Base-by-base conservation (phyloP, 768 basidiomycete species). In the Rossbeevera mucosa region DNA sequence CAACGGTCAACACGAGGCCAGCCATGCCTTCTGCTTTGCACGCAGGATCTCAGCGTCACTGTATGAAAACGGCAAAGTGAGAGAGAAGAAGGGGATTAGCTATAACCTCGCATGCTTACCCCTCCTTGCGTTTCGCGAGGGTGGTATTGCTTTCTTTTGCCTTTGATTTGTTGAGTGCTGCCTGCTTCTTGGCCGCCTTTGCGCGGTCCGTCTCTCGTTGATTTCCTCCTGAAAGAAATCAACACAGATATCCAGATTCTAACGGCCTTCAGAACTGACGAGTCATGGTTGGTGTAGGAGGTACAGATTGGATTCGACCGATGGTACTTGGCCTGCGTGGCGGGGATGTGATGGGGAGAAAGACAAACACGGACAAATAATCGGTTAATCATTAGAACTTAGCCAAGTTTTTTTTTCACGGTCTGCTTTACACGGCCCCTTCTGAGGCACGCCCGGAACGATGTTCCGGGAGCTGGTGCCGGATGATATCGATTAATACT, bases 21-120 rank as follows among this genome's bases (percentile, higher is more conserved):
- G 21, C 14, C 74, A 38, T 71, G 83, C 88, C 84, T 85, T 88
- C 67, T 91, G 88, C 67, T 91, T 91, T 55, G 82, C 81, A 51
- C 85, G 78, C 54, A 91, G 67, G 42, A 80, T 79, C 60, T 85
- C 85, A 40, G 89, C 88, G 68, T 91, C 88, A 52, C 89, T 91
- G 63, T 45, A 54, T 31, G 64, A 55, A 57, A 57, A 55, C 31
- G 52, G 58, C 59, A 63, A 50, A 60, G 53, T 65, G 60, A 66
- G 59, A 54, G 47, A 60, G 51, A 31, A 58, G 52, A 57, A 57
- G 50, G 51, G 47, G 21, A 31, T 43, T 51, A 56, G 52, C 47
- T 51, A 44, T 53, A 48, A 52, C 28, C 29, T 29, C 42, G 40
- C 47, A 33, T 63, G 80, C 86, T 71, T 73, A 90, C 88, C 73